These are phyloP conservation scores for Trichoderma koningii DNA, from an alignment of 2,329 filamentous ascomycete species.

Conservation along the genomic window DNA sequence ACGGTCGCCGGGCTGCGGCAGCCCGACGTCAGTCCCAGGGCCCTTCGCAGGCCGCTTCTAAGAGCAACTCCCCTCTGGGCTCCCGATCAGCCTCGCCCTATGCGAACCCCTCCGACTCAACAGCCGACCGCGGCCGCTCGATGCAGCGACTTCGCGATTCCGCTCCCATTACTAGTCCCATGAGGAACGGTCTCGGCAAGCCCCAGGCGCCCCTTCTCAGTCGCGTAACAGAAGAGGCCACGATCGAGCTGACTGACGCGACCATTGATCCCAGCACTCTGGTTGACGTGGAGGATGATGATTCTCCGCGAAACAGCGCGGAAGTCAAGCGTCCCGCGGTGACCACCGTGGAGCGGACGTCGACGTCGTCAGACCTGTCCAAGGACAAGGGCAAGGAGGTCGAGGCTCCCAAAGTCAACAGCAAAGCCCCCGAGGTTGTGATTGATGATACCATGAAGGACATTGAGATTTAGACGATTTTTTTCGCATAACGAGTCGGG, in stretches of 20 bases:
- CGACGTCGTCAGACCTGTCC: conserved; percentile 39
- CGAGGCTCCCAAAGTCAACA: conserved; percentile 44
- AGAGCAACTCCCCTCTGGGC: conserved; percentile 49
- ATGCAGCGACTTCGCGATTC: conserved; percentile 69
- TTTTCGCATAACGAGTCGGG: conserved; percentile 3
- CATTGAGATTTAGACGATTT: conserved; percentile 55
- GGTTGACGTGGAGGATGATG: conserved; percentile 58
- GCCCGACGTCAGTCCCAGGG: conserved; percentile 57
- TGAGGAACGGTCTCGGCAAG: conserved; percentile 65
- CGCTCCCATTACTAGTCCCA: conserved; percentile 65
- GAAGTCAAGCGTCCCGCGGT: conserved; percentile 43
- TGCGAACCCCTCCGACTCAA: conserved; percentile 62
- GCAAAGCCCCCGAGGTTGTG: conserved; percentile 47
- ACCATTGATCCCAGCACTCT: conserved; percentile 51
- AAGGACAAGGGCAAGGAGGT: conserved; percentile 46
- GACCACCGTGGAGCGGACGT: conserved; percentile 40
- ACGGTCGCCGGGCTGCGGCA: conserved; percentile 64
- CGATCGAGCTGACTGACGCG: conserved; percentile 44
- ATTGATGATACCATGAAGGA: conserved; percentile 60
- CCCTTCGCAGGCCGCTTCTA: conserved; percentile 50
- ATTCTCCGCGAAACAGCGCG: conserved; percentile 51
- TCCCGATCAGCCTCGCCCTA: conserved; percentile 62
- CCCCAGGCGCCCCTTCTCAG: conserved; percentile 72
- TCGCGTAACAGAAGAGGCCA: conserved; percentile 70
- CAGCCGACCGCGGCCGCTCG: conserved; percentile 67